phyloP scores from a whole-genome alignment of 2,329 filamentous ascomycete genomes.

The Aaosphaeria pasadenensis region DNA sequence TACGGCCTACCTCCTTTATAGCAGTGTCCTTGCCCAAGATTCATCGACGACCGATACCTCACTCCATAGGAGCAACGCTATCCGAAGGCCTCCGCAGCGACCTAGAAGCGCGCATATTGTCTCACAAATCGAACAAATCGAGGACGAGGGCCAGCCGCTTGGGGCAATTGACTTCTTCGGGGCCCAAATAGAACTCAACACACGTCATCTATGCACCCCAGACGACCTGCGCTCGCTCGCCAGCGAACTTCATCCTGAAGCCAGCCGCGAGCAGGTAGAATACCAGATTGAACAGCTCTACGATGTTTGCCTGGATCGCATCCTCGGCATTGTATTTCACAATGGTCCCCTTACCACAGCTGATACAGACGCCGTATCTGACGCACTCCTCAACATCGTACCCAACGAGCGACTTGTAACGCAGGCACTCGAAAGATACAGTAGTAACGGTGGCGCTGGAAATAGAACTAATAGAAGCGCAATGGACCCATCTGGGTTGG shows the following conservation, averaged over 20 bases:
- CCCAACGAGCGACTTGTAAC: conserved; percentile 11
- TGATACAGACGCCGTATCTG: conserved; percentile 16
- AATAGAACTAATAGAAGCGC: not conserved
- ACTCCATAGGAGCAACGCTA: conserved; percentile 65
- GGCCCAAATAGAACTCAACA: conserved; percentile 16
- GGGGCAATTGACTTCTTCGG: conserved; percentile 27
- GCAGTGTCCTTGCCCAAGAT: conserved; percentile 25
- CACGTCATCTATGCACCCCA: conserved; percentile 16
- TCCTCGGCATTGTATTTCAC: conserved; percentile 21
- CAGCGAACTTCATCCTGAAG: conserved; percentile 13
- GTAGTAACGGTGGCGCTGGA: conserved; percentile 8
- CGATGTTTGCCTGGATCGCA: conserved; percentile 27
- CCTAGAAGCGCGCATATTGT: conserved; percentile 11
- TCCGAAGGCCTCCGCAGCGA: conserved; percentile 50
- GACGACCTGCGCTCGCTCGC: conserved; percentile 22
- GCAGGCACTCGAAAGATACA: conserved; percentile 21
- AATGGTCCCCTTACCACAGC: conserved; percentile 12
- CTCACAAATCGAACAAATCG: not conserved
- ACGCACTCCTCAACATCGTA: conserved; percentile 15
- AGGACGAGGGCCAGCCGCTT: conserved; percentile 14
- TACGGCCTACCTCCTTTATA: conserved; percentile 59
- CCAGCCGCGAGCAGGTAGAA: conserved; percentile 17
- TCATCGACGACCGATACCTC: conserved; percentile 17
- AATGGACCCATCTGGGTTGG: conserved; percentile 1
- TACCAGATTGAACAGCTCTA: conserved; percentile 20